Base-by-base conservation (phyloP, 805 yeast genomes). In the Ogataea haglerorum region DNA sequence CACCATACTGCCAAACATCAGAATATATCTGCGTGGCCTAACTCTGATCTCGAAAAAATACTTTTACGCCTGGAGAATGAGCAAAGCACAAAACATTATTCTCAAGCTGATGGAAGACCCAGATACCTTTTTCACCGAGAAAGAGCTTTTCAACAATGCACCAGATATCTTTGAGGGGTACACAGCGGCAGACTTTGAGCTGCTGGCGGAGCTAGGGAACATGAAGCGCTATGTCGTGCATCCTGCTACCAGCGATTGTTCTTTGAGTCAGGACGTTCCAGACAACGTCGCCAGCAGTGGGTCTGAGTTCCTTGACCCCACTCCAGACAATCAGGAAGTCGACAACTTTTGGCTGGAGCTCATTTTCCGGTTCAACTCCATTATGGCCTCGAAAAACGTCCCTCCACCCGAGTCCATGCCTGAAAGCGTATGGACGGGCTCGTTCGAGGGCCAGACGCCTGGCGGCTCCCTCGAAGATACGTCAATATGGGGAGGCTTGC, bases 61-160 rank as follows among this genome's bases (percentile, higher is more conserved):
- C 54, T 78, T 77, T 43, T 80, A 80, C 54, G 84, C 88, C 2
- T 79, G 82, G 79, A 73, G 84, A 60, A 70, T 82, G 55, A 68
- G 76, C 26, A 81, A 80, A 51, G 81, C 85, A 0, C 76, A 74
- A 37, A 57, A 57, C 5, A 69, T 64, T 32, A 51, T 78, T 15
- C 47, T 70, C 10, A 63, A 59, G 17, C 38, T 72, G 4, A 42
- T 76, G 9, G 57, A 52, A 22, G 52, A 51, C 6, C 32, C 45
- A 2, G 24, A 34, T 14, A 31, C 30, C 10, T 6, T 39, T 9
- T 33, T 43, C 29, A 19, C 12, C 7, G 38, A 32, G 3, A 16
- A 26, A 3, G 21, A 24, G 8, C 22, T 21, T 10, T 29, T 23
- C 14, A 30, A 17, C 9, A 15, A 34, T 8, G 24, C 42, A 16